These are phyloP conservation scores for Collariella sp. DNA, from an alignment of 495 filamentous ascomycete genomes.

Conservation along the genomic window DNA sequence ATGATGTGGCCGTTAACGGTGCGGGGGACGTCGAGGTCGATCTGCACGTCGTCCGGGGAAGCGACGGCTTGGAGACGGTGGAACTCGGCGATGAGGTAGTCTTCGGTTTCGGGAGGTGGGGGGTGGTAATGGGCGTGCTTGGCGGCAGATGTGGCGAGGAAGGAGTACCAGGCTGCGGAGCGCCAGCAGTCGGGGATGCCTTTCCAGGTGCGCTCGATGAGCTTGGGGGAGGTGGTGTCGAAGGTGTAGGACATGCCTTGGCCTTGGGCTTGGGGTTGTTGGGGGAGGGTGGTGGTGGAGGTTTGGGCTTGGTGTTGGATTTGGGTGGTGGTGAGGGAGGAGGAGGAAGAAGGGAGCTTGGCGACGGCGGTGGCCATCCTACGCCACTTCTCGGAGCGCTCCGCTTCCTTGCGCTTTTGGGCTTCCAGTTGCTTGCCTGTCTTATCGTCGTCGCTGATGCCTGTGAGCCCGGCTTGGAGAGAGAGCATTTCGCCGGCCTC, in stretches of 20 bases:
- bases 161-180: conserved; percentile 87
- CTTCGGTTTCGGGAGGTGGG: conserved; percentile 44
- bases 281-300: background rate
- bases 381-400: conserved; percentile 87
- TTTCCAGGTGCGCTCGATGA: conserved; percentile 93
- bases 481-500: conserved; percentile 89
- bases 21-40: conserved; percentile 92
- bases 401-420: conserved; percentile 69
- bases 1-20: conserved; percentile 96
- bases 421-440: conserved; percentile 48
- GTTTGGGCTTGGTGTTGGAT: background rate
- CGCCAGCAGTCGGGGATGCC: conserved; percentile 97
- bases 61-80: conserved; percentile 59
- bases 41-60: conserved; percentile 90
- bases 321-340: too few species aligned
- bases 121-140: background rate
- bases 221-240: conserved; percentile 70
- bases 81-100: conserved; percentile 60
- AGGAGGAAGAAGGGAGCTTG: too few species aligned
- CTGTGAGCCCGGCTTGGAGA: conserved; percentile 56
- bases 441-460: conserved; percentile 52
- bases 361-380: conserved; percentile 79
- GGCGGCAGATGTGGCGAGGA: conserved; percentile 63
- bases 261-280: conserved; percentile 35
- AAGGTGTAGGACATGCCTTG: conserved; percentile 89